These are phyloP conservation scores for Podospora tetraspora DNA, from an alignment of 495 filamentous ascomycete species.

Conservation along the genomic window DNA sequence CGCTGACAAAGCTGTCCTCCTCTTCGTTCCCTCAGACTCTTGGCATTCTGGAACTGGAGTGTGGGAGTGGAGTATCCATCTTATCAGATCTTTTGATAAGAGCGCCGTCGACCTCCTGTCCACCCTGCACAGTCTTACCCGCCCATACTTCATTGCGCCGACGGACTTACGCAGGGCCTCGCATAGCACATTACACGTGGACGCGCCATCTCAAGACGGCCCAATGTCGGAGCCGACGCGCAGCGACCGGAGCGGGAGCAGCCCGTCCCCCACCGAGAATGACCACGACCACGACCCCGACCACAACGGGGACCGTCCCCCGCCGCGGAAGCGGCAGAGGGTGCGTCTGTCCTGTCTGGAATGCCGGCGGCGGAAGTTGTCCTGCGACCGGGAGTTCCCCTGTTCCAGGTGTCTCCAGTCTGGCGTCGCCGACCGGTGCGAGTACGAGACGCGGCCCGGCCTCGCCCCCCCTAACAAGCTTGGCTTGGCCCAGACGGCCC, in stretches of 20 bases:
- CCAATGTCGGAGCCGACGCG: constrained; percentile 29
- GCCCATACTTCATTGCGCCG: neutral
- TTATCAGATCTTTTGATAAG: constrained; percentile 31
- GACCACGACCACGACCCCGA: constrained; percentile 19
- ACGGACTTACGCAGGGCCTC: neutral
- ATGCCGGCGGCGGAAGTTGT: constrained; percentile 46
- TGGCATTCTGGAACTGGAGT: neutral
- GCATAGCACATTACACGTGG: neutral
- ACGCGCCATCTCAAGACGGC: neutral
- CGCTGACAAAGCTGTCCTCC: neutral
- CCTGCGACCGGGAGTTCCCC: constrained; percentile 47
- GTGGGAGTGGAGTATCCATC: neutral
- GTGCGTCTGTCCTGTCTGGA: constrained; percentile 47
- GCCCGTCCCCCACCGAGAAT: constrained; percentile 7
- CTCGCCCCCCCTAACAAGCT: constrained; percentile 35
- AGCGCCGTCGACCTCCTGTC: neutral
- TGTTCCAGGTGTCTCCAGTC: constrained; percentile 49
- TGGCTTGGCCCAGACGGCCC: constrained; percentile 28
- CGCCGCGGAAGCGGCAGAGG: constrained; percentile 44
- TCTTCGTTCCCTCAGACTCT: neutral
- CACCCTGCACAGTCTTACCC: neutral
- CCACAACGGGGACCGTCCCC: constrained; percentile 29
- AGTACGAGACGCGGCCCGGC: constrained; percentile 46
- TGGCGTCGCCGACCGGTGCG: constrained; percentile 45
- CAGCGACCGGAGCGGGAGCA: constrained; percentile 19